Evolutionary conservation across 2,329 filamentous ascomycete genomes (phyloP).

Genomic region (Domatiomyces globalis): DNA sequence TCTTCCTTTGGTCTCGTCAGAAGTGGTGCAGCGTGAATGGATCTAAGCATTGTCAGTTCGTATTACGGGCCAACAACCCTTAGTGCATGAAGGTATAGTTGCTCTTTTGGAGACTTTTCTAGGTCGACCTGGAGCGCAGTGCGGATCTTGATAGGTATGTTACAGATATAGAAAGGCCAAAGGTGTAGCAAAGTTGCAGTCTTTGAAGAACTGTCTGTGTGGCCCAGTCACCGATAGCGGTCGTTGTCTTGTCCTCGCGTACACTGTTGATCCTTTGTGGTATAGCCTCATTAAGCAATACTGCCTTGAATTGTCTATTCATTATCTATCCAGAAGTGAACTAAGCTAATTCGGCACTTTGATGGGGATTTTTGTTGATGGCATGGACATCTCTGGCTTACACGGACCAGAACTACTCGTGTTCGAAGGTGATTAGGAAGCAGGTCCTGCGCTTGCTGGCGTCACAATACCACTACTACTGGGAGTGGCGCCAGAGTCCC

Average conservation of each 20-base stretch:
- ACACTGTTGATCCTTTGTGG: neutral
- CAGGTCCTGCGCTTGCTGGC: neutral
- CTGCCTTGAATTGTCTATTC: no score
- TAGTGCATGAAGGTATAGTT: no score
- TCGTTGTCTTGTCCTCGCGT: neutral
- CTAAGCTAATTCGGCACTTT: neutral
- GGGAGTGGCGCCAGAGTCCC: neutral
- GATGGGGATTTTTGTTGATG: neutral
- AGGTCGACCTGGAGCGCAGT: no score
- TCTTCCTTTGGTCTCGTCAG: slow-evolving; percentile 45
- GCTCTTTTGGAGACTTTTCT: no score
- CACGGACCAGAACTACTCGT: neutral
- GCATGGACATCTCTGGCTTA: neutral
- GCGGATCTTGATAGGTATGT: no score
- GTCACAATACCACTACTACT: neutral
- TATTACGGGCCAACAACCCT: no score
- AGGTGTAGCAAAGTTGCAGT: no score
- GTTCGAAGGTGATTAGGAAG: neutral
- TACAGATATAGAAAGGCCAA: no score
- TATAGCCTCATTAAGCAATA: neutral
- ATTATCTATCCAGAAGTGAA: no score
- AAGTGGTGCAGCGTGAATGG: slow-evolving; percentile 49
- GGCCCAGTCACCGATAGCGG: neutral
- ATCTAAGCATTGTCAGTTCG: slow-evolving; percentile 14
- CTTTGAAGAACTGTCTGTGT: neutral